Evolutionary conservation across 257 asterid species (phyloP), one percentile per base, ranked within the genome.

Genomic region (Plantago elongata): DNA sequence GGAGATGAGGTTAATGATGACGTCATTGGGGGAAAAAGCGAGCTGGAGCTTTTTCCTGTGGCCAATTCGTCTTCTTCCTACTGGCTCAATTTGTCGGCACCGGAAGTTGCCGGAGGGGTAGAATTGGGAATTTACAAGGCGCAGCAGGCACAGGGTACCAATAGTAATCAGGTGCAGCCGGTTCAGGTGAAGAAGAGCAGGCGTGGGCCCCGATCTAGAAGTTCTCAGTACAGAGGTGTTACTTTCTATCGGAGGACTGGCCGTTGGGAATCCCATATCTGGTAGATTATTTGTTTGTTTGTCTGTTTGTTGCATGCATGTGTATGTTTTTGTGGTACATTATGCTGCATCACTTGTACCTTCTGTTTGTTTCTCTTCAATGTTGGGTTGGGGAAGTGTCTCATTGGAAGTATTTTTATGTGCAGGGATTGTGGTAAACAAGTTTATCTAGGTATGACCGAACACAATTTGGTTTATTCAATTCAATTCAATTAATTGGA

Each of bases 361-460:
- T 66, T n/a, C 44, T 42, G 10, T 57, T 43, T 67, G 10, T 72
- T 61, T 51, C 54, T 44, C 51, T 65, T 48, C 50, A 9, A 9
- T 45, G n/a, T 65, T 22, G 15, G 64, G 45, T 57, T 37, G 0
- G 37, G 46, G 7, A 45, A 44, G 55, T 55, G 59, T 55, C 45
- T 75, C 45, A 72, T 68, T 66, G 75, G 73, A 60, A 54, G 64
- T 37, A 55, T 63, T 73, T 55, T 22, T 22, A 22, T 61, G 54
- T 72, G 81, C 94, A 91, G 98, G 98, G 98, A 91, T 74, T 85
- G 98, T 58, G 95, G 98, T 60, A 91, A 91, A 72, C 98, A 91
- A 78, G 95, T 91, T 15, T 91, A 91, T 76, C 75, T 91, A 69
- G 97, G 97, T 89, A 76, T 72, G 80, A 22, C 27, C 1, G 1